phyloP scores from a whole-genome alignment of 345 rosid species.

The Eucalyptus curtisii region DNA sequence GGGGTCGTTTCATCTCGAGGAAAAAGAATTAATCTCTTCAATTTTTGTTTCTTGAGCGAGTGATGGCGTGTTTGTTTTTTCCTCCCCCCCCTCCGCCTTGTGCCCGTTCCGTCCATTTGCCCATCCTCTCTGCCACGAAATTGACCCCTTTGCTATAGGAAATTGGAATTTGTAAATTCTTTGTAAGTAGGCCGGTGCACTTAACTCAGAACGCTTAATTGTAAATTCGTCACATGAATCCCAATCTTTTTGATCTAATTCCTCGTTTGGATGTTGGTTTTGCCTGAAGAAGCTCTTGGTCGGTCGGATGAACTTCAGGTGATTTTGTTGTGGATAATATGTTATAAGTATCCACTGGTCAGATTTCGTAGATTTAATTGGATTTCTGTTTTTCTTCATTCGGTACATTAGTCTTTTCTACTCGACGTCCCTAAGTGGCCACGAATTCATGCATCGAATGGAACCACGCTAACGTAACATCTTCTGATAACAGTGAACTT shows the following conservation, averaged over 20 bases:
- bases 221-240: constrained; percentile 12
- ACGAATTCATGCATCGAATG: neutral
- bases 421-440: neutral
- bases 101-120: neutral
- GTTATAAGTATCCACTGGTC: neutral
- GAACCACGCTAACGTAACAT: neutral
- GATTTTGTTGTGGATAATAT: neutral
- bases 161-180: constrained; percentile 18
- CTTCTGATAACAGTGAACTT: neutral
- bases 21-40: neutral
- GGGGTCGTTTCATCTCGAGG: neutral
- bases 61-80: neutral
- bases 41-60: neutral
- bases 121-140: neutral
- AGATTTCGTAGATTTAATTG: neutral
- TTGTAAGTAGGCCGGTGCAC: constrained; percentile 10
- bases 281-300: neutral
- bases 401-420: neutral
- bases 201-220: constrained; percentile 8
- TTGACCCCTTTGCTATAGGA: neutral
- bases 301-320: neutral
- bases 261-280: neutral
- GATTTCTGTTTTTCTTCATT: neutral
- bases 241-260: neutral
- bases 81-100: neutral